Base-by-base conservation (phyloP, 176 grass and related monocot genomes). In the Luzula sylvatica region DNA sequence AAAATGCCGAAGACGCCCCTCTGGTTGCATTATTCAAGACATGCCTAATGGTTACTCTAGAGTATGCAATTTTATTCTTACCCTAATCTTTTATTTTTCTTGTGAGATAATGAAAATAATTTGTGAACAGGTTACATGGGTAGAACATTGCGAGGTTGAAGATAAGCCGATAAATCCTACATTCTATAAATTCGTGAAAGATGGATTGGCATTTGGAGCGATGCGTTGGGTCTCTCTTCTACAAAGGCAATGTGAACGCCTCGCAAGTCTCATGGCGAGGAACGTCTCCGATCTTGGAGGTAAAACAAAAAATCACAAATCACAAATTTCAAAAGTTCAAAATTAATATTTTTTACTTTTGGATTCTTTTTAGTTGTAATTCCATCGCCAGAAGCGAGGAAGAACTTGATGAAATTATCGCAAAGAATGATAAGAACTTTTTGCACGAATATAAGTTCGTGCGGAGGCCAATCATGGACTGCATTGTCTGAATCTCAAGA, bases 381-480 rank as follows among this genome's bases (percentile, higher is more conserved):
- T 58, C 65, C 81, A 53, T 77, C 85, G 13, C 75, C 85, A 12
- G 86, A 98, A 70, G 93, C 84, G 3, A 87, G 93, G 54, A 92
- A 87, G 68, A 98, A 98, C 28, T 82, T 92, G 81, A 98, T 98
- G 86, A 98, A 72, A 53, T 69, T 98, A 50, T 98, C 93, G 0
- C 86, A 92, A 12, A 67, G 93, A 63, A 98, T 98, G 93, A 77
- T 75, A 21, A 87, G 56, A 35, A 61, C 72, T 41, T 98, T 98
- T 23, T 92, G 78, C 67, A 55, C 78, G 38, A 83, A 80, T 39
- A 72, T 87, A 22, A 83, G 78, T 38, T 26, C 86, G 30, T 74
- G 85, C 22, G 61, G 74, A 19, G 67, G 71, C 59, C 93, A 98
- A 56, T 80, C 82, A 28, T 98, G 93, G 93, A 98, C 86, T 3